Percentiles rank a stretch among this genome's conserved stretches.
phyloP scores from a whole-genome alignment of 2,329 filamentous ascomycete species.

The Trichophyton schoenleinii region DNA sequence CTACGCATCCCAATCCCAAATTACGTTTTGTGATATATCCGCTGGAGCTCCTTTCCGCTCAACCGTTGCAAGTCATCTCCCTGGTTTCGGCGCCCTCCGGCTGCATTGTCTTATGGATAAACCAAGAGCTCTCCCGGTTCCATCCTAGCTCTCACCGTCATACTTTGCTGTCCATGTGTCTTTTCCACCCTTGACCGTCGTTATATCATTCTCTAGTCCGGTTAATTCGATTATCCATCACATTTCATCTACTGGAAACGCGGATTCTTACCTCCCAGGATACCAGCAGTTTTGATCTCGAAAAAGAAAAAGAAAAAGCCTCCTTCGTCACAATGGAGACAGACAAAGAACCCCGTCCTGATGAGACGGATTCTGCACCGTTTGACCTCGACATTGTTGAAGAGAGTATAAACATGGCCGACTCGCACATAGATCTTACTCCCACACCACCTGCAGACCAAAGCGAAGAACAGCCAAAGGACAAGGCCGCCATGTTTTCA shows the following conservation, averaged over 20 bases:
- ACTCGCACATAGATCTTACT: constrained; percentile 3
- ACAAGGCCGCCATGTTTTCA: background rate
- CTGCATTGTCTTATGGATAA: background rate
- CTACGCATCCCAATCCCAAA: background rate
- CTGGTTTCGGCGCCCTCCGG: constrained; percentile 3
- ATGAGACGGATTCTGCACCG: background rate
- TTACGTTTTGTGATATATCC: constrained; percentile 1
- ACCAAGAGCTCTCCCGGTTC: constrained; percentile 2
- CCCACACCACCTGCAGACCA: constrained; percentile 5
- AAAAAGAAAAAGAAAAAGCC: background rate
- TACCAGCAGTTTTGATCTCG: background rate
- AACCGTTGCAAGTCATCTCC: background rate
- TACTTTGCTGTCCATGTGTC: background rate
- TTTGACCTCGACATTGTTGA: background rate
- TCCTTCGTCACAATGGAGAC: background rate
- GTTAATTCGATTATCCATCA: constrained; percentile 1
- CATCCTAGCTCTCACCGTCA: background rate
- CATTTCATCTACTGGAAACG: background rate
- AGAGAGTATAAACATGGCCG: constrained; percentile 3
- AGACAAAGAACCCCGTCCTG: background rate
- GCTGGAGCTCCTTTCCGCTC: constrained; percentile 1
- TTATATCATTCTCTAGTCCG: background rate
- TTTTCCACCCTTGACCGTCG: background rate
- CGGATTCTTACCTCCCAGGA: background rate
- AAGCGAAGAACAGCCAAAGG: constrained; percentile 4